A percentile compares a stretch with the other conserved stretches of the same genome.
phyloP scores from a whole-genome alignment of 208 protist genomes.

The Entamoeba invadens region DNA sequence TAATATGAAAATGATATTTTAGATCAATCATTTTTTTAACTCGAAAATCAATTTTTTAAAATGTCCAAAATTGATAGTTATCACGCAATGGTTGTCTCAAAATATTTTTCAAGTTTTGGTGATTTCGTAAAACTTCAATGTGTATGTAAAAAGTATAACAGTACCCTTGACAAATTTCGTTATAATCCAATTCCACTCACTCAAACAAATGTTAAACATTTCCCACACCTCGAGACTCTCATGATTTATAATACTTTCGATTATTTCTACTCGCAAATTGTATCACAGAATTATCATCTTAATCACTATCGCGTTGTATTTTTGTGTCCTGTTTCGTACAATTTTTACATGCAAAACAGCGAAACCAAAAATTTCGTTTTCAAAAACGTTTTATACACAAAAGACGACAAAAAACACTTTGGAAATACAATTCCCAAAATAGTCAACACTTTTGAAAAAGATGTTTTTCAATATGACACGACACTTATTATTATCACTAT shows the following conservation, averaged over 20 bases:
- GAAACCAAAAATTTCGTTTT: too few relatives aligned
- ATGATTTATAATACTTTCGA: too few relatives aligned
- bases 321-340: neutral
- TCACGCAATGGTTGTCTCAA: neutral
- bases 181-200: neutral
- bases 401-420: neutral
- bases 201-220: neutral
- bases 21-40: too few relatives aligned
- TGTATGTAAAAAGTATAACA: neutral
- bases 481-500: too few relatives aligned
- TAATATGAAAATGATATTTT: too few relatives aligned
- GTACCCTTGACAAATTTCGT: neutral
- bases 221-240: neutral
- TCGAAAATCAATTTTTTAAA: too few relatives aligned
- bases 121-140: neutral
- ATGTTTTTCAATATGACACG: too few relatives aligned
- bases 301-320: neutral
- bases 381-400: neutral
- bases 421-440: neutral
- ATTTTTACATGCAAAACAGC: neutral
- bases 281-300: neutral
- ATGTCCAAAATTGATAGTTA: neutral
- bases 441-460: neutral
- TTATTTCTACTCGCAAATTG: too few relatives aligned
- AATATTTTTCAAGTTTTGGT: neutral